phyloP scores from a whole-genome alignment of 768 basidiomycete species.

The Calocybe cyanea region DNA sequence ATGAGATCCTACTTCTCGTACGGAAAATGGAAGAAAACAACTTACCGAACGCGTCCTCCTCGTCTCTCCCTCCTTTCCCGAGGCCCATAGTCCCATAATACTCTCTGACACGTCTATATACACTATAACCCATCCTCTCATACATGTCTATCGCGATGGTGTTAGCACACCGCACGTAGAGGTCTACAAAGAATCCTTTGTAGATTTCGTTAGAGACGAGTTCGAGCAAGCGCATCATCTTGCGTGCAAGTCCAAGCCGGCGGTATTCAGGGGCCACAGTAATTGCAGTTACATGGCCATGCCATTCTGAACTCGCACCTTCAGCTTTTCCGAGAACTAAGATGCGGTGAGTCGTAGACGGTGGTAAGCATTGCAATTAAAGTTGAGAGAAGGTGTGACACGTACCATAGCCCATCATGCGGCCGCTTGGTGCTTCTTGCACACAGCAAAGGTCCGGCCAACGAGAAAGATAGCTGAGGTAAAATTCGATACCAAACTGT shows the following conservation, averaged over 20 bases:
- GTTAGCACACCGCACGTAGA: constrained; percentile 92
- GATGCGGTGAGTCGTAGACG: background rate
- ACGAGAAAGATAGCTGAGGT: constrained; percentile 80
- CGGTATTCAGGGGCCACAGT: constrained; percentile 94
- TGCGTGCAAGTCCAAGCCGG: constrained; percentile 78
- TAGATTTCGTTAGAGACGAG: constrained; percentile 77
- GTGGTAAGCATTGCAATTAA: background rate
- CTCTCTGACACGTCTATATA: constrained; percentile 85
- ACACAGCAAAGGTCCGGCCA: constrained; percentile 92
- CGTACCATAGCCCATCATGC: constrained; percentile 93
- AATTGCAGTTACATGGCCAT: constrained; percentile 93
- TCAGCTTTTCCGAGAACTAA: constrained; percentile 90
- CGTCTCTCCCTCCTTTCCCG: constrained; percentile 74
- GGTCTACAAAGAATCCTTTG: constrained; percentile 88
- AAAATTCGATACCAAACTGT: constrained; percentile 87
- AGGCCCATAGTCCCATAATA: constrained; percentile 80
- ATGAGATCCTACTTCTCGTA: background rate
- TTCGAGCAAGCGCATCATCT: constrained; percentile 86
- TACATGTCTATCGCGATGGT: constrained; percentile 86
- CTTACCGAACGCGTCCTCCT: constrained; percentile 91
- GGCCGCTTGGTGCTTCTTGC: constrained; percentile 75
- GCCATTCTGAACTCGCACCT: constrained; percentile 71
- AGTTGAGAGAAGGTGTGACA: constrained; percentile 3
- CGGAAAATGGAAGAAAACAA: constrained; percentile 16
- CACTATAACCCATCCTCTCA: constrained; percentile 89